Base-by-base conservation (phyloP, 2,329 filamentous ascomycete species). In the Colletotrichum siamense region DNA sequence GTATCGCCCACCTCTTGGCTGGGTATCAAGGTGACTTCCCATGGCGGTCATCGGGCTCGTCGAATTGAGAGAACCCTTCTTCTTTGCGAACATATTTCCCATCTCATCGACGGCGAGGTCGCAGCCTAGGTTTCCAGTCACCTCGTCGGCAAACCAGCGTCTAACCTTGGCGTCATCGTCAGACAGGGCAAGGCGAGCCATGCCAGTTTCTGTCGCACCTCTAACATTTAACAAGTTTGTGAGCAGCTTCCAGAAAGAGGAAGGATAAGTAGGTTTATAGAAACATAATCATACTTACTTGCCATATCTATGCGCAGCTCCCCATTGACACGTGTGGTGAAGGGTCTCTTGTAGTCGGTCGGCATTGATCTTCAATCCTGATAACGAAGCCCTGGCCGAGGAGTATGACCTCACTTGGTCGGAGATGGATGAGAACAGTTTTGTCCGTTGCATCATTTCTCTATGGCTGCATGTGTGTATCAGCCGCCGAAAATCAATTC, bases 61-160 rank as follows among this genome's bases (percentile, higher is more conserved):
- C 30, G 90, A 87, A 22, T 88, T 86, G 68, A 85, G 84, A 72
- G 89, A 85, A 2, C 95, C 94, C 5, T 92, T 90, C 4, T 93
- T 89, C 5, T 95, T 88, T 1, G 94, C 94, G 81, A 96, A 97
- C 77, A 94, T 94, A 79, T 96, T 97, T 24, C 95, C 95, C 91
- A 96, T 96, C 30, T 91, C 87, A 81, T 97, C 95, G 2, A 95
- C 84, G 0, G 89, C 93, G 9, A 94, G 88, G 5, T 88, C 87
- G 82, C 95, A 96, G 12, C 93, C 94, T 0, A 96, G 85, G 0
- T 85, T 86, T 79, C 91, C 85, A 2, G 59, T 62, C 18, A 91
- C 92, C 0, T 91, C 92, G 22, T 92, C 83, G 1, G 92, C 89
- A 78, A 97, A 96, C 95, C 95, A 97, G 82, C 95, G 91, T 52